Percentiles rank a stretch among this genome's conserved stretches.
These are phyloP conservation scores for Vitis amurensis DNA, from an alignment of 164 flowering plant genomes.

Conservation along the genomic window DNA sequence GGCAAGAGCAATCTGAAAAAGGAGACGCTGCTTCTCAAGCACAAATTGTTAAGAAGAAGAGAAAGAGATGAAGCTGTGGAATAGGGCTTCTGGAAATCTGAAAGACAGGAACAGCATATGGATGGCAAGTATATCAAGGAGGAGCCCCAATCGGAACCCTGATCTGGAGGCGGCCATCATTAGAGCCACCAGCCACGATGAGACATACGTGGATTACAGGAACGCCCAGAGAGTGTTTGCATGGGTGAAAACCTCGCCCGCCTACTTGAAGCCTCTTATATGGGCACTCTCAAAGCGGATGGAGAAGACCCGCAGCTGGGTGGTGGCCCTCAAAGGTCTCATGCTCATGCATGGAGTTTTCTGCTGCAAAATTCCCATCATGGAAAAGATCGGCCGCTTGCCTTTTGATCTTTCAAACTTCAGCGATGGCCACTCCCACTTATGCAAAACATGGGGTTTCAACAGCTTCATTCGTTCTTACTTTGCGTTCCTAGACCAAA, in stretches of 20 bases:
- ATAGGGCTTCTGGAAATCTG: constrained; percentile 50
- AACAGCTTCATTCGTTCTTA: constrained; percentile 59
- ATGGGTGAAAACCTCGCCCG: constrained; percentile 57
- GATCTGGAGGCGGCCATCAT: constrained; percentile 68
- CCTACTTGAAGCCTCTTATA: constrained; percentile 44
- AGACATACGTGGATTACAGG: constrained; percentile 50
- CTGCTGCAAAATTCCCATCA: constrained; percentile 43
- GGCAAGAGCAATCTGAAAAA: background rate
- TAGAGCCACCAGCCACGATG: constrained; percentile 84
- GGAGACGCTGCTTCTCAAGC: no score
- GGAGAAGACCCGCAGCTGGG: constrained; percentile 64
- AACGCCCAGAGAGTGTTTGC: constrained; percentile 54
- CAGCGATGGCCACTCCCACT: constrained; percentile 34
- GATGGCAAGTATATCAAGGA: constrained; percentile 34
- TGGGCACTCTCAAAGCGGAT: constrained; percentile 49
- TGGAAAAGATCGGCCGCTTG: constrained; percentile 48
- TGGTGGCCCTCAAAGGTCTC: constrained; percentile 78
- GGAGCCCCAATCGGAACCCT: constrained; percentile 36
- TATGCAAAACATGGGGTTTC: constrained; percentile 30
- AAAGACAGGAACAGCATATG: constrained; percentile 71
- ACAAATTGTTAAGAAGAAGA: no score
- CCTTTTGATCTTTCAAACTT: constrained; percentile 82
- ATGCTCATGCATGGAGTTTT: constrained; percentile 76
- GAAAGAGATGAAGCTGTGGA: constrained; percentile 56
- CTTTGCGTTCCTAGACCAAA: constrained; percentile 63